Evolutionary conservation across 768 basidiomycete genomes (phyloP).

Genomic region (Leccinum boreale): DNA sequence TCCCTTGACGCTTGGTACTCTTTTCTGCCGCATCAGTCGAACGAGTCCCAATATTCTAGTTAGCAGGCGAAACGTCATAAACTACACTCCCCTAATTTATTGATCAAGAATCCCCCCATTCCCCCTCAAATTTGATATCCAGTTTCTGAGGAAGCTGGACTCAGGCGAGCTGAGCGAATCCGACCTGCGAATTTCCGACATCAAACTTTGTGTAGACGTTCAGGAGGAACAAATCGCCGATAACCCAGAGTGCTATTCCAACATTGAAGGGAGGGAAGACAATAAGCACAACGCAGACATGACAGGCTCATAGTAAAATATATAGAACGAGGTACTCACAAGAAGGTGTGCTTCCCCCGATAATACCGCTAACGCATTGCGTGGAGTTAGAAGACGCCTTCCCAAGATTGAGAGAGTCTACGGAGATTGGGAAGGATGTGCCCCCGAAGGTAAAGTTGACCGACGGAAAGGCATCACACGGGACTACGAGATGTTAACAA

Average conservation of each 20-base stretch:
- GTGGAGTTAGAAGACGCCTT: not conserved
- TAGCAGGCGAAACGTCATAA: not conserved
- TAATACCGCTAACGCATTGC: not conserved
- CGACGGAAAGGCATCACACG: not conserved
- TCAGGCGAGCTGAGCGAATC: not conserved
- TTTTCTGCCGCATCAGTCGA: not conserved
- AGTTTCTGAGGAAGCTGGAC: not conserved
- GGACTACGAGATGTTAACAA: not conserved
- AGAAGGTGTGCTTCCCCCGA: not conserved
- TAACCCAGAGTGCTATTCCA: not conserved
- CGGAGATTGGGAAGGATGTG: not conserved
- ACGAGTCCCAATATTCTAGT: not conserved
- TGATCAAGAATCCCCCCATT: not conserved
- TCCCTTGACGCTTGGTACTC: no score
- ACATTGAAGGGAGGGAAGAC: not conserved
- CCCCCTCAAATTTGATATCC: not conserved
- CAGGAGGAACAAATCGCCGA: not conserved
- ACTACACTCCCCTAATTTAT: not conserved
- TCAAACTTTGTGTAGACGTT: not conserved
- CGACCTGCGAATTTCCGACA: not conserved
- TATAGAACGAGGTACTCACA: not conserved
- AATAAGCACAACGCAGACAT: constrained; percentile 7
- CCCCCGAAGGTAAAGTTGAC: not conserved
- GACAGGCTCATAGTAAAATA: not conserved
- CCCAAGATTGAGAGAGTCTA: not conserved